Evolutionary conservation across 2,329 filamentous ascomycete species (phyloP).

Genomic region (Fusarium sp.): DNA sequence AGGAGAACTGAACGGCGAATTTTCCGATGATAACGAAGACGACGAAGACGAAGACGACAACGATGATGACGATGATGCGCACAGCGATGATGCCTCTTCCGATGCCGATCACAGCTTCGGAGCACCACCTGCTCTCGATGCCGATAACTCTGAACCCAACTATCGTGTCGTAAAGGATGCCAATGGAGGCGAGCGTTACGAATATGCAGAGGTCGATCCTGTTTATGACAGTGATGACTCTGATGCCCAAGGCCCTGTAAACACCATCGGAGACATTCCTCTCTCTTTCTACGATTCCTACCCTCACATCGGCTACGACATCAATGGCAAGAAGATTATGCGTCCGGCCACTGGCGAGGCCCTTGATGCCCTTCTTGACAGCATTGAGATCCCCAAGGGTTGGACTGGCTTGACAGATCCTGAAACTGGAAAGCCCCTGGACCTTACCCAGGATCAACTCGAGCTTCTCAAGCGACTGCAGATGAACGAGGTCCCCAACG

Average conservation of each 20-base stretch:
- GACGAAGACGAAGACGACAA: slow-evolving; percentile 56
- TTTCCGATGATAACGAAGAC: slow-evolving; percentile 40
- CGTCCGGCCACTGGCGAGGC: slow-evolving; percentile 94
- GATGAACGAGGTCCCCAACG: slow-evolving; percentile 86
- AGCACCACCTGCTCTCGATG: slow-evolving; percentile 48
- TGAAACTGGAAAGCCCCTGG: slow-evolving; percentile 89
- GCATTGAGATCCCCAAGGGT: slow-evolving; percentile 95
- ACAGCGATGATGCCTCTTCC: slow-evolving; percentile 42
- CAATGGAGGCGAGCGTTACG: slow-evolving; percentile 88
- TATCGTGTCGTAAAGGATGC: slow-evolving; percentile 78
- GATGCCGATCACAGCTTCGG: slow-evolving; percentile 53
- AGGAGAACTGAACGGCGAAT: slow-evolving; percentile 50
- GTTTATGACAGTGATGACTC: slow-evolving; percentile 97
- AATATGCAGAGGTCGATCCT: slow-evolving; percentile 93
- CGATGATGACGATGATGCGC: slow-evolving; percentile 42
- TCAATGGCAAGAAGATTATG: slow-evolving; percentile 98
- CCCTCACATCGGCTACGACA: slow-evolving; percentile 98
- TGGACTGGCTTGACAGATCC: slow-evolving; percentile 98
- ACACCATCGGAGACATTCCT: slow-evolving; percentile 96
- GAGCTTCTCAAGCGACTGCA: slow-evolving; percentile 90
- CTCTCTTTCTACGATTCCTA: slow-evolving; percentile 97
- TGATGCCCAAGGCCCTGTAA: slow-evolving; percentile 80
- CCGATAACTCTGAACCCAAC: slow-evolving; percentile 56
- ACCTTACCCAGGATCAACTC: slow-evolving; percentile 87
- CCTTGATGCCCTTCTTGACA: slow-evolving; percentile 91